Evolutionary conservation across 2,329 filamentous ascomycete genomes (phyloP), one percentile per base, ranked within the genome.

Genomic region (Ceratocystis alfenasii): DNA sequence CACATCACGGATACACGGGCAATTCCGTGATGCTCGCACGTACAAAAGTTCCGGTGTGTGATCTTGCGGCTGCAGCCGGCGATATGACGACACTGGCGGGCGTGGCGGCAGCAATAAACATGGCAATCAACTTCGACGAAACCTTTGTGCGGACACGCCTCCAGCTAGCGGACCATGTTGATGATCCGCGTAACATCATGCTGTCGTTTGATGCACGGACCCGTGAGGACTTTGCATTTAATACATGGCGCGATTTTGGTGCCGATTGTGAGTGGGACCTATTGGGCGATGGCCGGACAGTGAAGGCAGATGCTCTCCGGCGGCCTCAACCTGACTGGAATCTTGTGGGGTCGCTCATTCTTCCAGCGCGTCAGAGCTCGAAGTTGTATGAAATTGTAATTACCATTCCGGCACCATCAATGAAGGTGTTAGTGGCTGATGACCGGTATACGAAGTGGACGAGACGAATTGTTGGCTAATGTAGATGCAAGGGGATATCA

Each of bases 161-260:
- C 5, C 73, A 73, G 25, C 72, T 77, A 70, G 74, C 77, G 62
- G 71, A 71, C 50, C 72, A 72, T 12, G 71, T 72, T 1, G 70
- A 74, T 8, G 77, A 79, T 69, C 76, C 77, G 50, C 75, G 76
- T 7, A 70, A 71, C 45, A 69, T 78, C 44, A 77, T 77, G 15
- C 72, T 78, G 25, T 73, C 74, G 20, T 74, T 76, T 65, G 76
- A 78, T 66, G 75, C 76, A 28, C 72, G 75, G n/a, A 73, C 74
- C 59, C 74, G 75, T 1, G 72, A 74, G 62, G 72, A 74, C 50
- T 72, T 79, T 48, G 74, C 74, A 10, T 76, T 79, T 72, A 79
- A 79, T 68, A 78, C 77, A 3, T 79, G 78, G 78, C 72, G 76
- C 6, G 73, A 75, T 66, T 76, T 79, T 68, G 78, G 77, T 1